Evolutionary conservation across 2,329 filamentous ascomycete genomes (phyloP), one percentile per base, ranked within the genome.

Genomic region (Trichoderma sp.): DNA sequence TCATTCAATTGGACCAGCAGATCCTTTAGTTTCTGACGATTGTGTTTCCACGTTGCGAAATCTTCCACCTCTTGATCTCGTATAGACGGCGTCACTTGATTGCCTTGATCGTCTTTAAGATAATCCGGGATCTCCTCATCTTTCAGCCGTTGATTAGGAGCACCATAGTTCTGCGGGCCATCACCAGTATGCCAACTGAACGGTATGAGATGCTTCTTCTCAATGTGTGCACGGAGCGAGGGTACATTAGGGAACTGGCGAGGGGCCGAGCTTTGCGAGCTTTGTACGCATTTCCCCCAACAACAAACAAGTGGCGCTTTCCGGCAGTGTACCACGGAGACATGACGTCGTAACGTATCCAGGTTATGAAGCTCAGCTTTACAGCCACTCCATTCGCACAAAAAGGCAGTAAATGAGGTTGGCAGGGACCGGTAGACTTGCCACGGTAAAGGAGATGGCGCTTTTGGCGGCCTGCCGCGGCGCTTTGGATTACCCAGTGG

Each of bases 301-400:
- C 75, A 75, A 60, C 83, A 85, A 35, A 74, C 50, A 21, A 60
- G 63, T 6, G 59, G 41, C 3, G 59, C 29, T 16, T 72, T 74
- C n/a, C 76, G 60, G 1, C 78, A 84, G 79, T 93, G 91, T 3
- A 91, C 85, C 16, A 86, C 78, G 21, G 82, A 80, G 16, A 92
- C 82, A 77, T 93, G 91, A 74, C 83, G 84, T 29, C 88, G 85
- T 56, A 93, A 81, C 11, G 90, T 92, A 14, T 89, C 88, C 75
- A 91, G 81, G 79, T 93, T 93, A 68, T 92, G 90, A 63, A 93
- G 83, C 81, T 92, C 89, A 4, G 91, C 91, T 35, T 85, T 86
- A 79, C 91, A 93, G 0, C 84, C 84, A 27, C 83, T 77, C 91
- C 91, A 93, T 80, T 92, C 89, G 81, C 91, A 93, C 11, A 86